Evolutionary conservation across 805 yeast species (phyloP).

Genomic region (Cyberlindnera mississippiensis): DNA sequence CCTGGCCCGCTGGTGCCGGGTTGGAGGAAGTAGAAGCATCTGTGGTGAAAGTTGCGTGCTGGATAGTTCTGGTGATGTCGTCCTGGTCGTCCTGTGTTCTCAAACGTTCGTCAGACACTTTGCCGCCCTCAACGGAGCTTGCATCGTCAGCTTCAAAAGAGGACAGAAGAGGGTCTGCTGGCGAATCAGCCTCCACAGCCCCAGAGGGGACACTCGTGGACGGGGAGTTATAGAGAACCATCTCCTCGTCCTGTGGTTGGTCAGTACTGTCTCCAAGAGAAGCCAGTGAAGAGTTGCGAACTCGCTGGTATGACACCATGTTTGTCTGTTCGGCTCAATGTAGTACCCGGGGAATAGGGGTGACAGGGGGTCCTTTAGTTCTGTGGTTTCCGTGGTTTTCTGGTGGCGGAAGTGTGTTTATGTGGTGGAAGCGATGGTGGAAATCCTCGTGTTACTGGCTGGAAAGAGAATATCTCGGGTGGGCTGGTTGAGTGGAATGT

Average conservation of each 20-base stretch:
- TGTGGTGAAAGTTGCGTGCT: constrained; percentile 5
- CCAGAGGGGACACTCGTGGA: not conserved
- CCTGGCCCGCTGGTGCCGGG: not conserved
- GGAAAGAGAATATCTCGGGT: too few relatives aligned
- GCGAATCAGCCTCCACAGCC: not conserved
- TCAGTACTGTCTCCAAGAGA: too few relatives aligned
- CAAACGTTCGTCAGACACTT: constrained; percentile 12
- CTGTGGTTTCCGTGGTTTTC: too few relatives aligned
- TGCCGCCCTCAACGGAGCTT: constrained; percentile 5
- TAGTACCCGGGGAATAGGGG: too few relatives aligned
- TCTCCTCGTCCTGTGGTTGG: constrained; percentile 8
- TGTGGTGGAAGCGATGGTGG: too few relatives aligned
- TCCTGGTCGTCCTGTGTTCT: constrained; percentile 6
- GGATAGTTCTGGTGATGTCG: constrained; percentile 7
- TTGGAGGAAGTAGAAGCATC: constrained; percentile 3
- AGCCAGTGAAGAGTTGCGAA: too few relatives aligned
- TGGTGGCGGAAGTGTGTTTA: too few relatives aligned
- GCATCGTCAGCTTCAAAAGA: constrained; percentile 11
- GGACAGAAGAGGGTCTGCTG: constrained; percentile 11
- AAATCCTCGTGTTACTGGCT: too few relatives aligned
- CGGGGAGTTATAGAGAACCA: constrained; percentile 8
- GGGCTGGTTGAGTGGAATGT: too few relatives aligned
- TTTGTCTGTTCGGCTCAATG: too few relatives aligned
- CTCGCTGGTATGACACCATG: too few relatives aligned
- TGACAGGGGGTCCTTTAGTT: too few relatives aligned